Percentiles rank a stretch among this genome's conserved stretches.
These are phyloP conservation scores for Wallacemonas collosoma DNA, from an alignment of 208 protist species.

Conservation along the genomic window DNA sequence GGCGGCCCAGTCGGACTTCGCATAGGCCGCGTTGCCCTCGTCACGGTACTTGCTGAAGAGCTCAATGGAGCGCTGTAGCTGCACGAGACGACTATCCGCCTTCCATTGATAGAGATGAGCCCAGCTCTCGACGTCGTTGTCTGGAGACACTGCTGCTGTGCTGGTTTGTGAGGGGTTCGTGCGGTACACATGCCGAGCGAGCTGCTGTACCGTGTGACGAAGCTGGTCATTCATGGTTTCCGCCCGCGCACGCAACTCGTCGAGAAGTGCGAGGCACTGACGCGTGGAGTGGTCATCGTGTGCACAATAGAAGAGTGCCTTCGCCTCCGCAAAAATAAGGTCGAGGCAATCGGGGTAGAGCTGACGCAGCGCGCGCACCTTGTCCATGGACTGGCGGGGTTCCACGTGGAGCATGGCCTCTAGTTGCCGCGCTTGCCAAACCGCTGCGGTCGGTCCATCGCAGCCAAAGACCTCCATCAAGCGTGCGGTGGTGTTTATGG, in stretches of 20 bases:
- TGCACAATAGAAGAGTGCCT: constrained; percentile 74
- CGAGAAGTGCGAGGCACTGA: constrained; percentile 45
- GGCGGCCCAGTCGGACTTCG: constrained; percentile 48
- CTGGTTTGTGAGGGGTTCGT: not conserved
- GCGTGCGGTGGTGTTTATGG: constrained; percentile 28
- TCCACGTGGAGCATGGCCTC: constrained; percentile 61
- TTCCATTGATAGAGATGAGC: constrained; percentile 21
- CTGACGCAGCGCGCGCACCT: constrained; percentile 42
- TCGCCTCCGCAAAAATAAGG: constrained; percentile 60
- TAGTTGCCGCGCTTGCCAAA: constrained; percentile 53
- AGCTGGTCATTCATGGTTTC: constrained; percentile 31
- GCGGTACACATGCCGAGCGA: constrained; percentile 3
- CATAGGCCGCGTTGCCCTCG: constrained; percentile 70
- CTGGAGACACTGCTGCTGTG: constrained; percentile 4
- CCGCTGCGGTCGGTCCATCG: constrained; percentile 36
- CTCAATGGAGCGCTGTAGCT: constrained; percentile 55
- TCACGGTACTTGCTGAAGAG: constrained; percentile 70
- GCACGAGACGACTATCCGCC: constrained; percentile 49
- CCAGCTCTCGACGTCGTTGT: constrained; percentile 37
- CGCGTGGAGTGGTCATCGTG: constrained; percentile 60
- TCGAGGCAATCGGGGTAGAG: constrained; percentile 42
- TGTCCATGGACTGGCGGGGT: constrained; percentile 35
- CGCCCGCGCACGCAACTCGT: constrained; percentile 36
- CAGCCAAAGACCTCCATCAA: constrained; percentile 45
- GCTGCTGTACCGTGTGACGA: constrained; percentile 25